phyloP scores from a whole-genome alignment of 345 rosid genomes.

The Hibiscus syriacus region DNA sequence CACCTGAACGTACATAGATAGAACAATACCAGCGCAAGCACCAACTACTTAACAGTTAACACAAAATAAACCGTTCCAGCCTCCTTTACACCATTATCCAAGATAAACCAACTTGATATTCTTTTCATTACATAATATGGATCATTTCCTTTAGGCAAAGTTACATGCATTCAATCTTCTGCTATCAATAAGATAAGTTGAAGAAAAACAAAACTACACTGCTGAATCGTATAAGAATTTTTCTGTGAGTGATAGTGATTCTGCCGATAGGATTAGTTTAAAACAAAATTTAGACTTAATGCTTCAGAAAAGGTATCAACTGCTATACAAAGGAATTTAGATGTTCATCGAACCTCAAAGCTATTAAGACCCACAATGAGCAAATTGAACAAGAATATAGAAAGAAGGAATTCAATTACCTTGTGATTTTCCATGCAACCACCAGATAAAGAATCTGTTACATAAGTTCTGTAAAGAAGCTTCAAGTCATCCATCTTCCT shows the following conservation, averaged over 20 bases:
- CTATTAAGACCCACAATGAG: constrained; percentile 1
- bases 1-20: not conserved
- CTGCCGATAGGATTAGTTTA: not conserved
- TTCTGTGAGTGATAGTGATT: not conserved
- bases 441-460: constrained; percentile 67
- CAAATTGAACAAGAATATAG: not conserved
- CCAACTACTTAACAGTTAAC: too few relatives aligned
- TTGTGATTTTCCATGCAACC: constrained; percentile 72
- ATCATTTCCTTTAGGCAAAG: not conserved
- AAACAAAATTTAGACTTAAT: not conserved
- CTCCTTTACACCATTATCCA: not conserved
- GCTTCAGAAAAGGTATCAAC: not conserved
- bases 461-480: constrained; percentile 84
- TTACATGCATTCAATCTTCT: not conserved
- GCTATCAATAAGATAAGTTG: not conserved
- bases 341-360: not conserved
- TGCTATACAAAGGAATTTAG: not conserved
- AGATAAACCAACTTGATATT: not conserved
- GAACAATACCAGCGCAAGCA: not conserved
- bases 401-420: constrained; percentile 35
- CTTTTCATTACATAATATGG: not conserved
- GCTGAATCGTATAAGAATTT: not conserved
- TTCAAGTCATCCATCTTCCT: constrained; percentile 87
- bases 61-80: not conserved
- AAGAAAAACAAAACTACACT: not conserved